Evolutionary conservation across 495 filamentous ascomycete genomes (phyloP).

Genomic region (Talaromyces nanjingensis): DNA sequence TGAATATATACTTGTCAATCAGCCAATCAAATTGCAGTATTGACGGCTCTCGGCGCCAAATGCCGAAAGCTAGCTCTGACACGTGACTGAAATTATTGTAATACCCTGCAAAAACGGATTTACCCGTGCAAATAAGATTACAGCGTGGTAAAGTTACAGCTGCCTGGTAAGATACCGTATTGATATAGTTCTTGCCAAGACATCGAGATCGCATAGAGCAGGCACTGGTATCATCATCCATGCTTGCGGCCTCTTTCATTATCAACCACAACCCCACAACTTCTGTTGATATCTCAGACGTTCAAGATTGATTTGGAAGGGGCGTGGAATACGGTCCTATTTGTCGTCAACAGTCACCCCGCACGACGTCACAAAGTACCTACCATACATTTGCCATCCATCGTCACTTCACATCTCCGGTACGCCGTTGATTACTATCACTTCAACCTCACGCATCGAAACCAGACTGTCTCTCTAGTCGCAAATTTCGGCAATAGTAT

Average conservation of each 20-base stretch:
- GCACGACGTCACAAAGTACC: not conserved
- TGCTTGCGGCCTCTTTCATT: not conserved
- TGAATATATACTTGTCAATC: too few species aligned
- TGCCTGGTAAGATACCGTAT: not conserved
- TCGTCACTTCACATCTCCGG: not conserved
- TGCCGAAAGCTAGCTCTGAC: not conserved
- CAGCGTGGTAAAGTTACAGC: not conserved
- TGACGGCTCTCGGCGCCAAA: not conserved
- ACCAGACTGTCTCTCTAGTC: not conserved
- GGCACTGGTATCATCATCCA: not conserved
- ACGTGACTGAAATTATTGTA: not conserved
- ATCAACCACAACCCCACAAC: not conserved
- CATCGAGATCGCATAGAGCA: not conserved
- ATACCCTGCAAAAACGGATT: not conserved
- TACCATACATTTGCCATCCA: not conserved
- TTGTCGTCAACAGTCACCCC: not conserved
- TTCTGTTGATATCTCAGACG: not conserved
- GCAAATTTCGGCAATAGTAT: not conserved
- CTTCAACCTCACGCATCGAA: not conserved
- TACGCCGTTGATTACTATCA: not conserved
- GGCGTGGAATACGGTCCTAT: not conserved
- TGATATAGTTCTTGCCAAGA: not conserved
- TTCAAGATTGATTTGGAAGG: not conserved
- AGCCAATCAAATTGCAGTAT: not conserved
- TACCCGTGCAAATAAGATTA: not conserved